These are phyloP conservation scores for Xylaria polymorpha DNA, from an alignment of 2,329 filamentous ascomycete species.

Conservation along the genomic window DNA sequence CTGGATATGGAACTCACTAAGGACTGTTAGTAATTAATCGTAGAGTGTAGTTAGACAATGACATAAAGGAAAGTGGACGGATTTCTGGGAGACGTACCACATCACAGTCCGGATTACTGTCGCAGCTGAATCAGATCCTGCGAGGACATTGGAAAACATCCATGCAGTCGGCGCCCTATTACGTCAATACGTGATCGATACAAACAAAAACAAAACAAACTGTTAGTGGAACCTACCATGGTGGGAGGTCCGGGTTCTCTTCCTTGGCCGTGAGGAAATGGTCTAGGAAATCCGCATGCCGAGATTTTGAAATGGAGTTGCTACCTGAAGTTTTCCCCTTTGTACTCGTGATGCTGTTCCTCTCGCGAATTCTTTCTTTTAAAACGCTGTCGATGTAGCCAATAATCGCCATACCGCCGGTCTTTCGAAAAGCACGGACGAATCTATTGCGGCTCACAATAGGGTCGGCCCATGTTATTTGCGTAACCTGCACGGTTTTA, in stretches of 20 bases:
- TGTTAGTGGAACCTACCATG: conserved; percentile 33
- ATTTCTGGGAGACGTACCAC: conserved; percentile 8
- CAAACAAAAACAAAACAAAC: not conserved
- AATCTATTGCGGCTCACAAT: conserved; percentile 42
- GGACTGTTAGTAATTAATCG: conserved; percentile 6
- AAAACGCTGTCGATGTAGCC: conserved; percentile 21
- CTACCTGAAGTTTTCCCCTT: conserved; percentile 24
- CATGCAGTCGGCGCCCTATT: conserved; percentile 41
- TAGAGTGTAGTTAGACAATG: not conserved
- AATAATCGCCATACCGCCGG: conserved; percentile 24
- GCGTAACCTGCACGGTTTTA: conserved; percentile 40
- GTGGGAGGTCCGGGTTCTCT: conserved; percentile 36
- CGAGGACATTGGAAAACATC: conserved; percentile 40
- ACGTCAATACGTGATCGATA: not conserved
- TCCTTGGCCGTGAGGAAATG: conserved; percentile 35
- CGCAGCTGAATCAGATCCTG: conserved; percentile 36
- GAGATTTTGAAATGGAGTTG: not conserved
- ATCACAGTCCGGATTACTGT: conserved; percentile 47
- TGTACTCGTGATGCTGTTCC: not conserved
- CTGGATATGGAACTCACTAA: conserved; percentile 13
- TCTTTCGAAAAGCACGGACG: conserved; percentile 19
- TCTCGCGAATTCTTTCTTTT: conserved; percentile 22
- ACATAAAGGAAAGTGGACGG: not conserved
- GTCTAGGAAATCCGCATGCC: conserved; percentile 17
- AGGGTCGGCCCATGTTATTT: conserved; percentile 48